These are phyloP conservation scores for Persicaria maculosa DNA, from an alignment of 148 eudicot species.

Conservation along the genomic window DNA sequence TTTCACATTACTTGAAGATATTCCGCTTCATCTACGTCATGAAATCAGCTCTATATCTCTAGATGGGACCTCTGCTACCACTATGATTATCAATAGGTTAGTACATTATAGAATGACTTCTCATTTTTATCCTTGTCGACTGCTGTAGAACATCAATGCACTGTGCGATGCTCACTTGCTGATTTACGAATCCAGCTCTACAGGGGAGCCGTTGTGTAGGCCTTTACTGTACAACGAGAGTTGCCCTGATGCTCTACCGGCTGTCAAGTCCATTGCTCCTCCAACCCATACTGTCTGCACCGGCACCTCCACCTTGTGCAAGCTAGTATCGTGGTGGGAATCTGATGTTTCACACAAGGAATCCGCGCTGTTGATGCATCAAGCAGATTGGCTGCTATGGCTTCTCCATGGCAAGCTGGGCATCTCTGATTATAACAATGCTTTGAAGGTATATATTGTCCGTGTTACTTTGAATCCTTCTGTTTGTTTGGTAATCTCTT, in stretches of 20 bases:
- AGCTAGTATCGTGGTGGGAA: slow-evolving; percentile 97
- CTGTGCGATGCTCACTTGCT: not conserved
- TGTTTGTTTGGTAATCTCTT: not conserved
- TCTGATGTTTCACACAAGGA: slow-evolving; percentile 36
- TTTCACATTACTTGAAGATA: slow-evolving; percentile 57
- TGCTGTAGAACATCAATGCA: too few relatives aligned
- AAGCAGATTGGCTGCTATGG: slow-evolving; percentile 96
- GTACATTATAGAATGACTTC: not conserved
- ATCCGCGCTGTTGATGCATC: slow-evolving; percentile 75
- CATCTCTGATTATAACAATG: slow-evolving; percentile 91
- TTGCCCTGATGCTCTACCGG: slow-evolving; percentile 74
- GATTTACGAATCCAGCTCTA: slow-evolving; percentile 36
- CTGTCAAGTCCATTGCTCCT: slow-evolving; percentile 84
- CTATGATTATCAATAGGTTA: slow-evolving; percentile 76
- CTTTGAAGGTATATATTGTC: slow-evolving; percentile 53
- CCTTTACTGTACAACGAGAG: slow-evolving; percentile 83
- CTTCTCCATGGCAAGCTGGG: slow-evolving; percentile 96
- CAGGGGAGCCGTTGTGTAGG: slow-evolving; percentile 74
- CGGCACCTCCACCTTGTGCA: slow-evolving; percentile 85
- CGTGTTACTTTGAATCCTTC: not conserved
- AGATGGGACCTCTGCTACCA: slow-evolving; percentile 97
- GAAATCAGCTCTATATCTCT: slow-evolving; percentile 60
- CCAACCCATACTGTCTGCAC: slow-evolving; percentile 90
- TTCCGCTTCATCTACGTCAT: slow-evolving; percentile 55
- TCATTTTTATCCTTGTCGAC: not conserved